Conservation (phyloP, 768 basidiomycete genomes). For the Pleurotus salmoneostramineus region DNA sequence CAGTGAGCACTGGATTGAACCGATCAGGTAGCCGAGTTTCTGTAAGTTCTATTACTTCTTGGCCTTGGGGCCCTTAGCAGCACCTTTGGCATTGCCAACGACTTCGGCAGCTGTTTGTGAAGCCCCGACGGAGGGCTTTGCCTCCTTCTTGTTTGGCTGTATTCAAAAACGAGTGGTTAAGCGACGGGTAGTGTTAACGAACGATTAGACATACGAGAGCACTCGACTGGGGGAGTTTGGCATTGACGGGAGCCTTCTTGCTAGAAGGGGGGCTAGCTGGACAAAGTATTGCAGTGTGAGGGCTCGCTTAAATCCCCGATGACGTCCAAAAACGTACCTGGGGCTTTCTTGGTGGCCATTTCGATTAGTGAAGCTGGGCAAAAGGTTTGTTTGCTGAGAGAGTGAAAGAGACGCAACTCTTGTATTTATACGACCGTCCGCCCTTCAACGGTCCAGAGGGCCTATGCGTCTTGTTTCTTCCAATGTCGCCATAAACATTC, state of each 20-base stretch:
- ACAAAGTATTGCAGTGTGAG: not conserved
- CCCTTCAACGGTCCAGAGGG: not conserved
- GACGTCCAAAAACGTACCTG: not conserved
- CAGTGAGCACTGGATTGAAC: not conserved
- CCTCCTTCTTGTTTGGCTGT: constrained; percentile 2
- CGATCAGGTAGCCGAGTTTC: not conserved
- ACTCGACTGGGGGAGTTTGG: not conserved
- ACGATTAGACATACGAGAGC: not conserved
- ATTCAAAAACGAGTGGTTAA: not conserved
- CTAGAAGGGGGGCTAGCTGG: not conserved
- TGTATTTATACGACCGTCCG: not conserved
- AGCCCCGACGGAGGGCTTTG: not conserved
- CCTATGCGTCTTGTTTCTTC: not conserved
- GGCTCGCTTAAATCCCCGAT: not conserved
- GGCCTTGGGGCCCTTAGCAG: not conserved
- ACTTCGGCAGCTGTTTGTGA: not conserved
- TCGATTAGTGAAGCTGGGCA: not conserved
- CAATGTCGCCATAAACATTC: not conserved
- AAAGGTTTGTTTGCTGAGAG: not conserved
- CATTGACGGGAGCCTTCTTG: not conserved
- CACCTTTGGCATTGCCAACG: not conserved
- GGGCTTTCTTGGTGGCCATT: constrained; percentile 5
- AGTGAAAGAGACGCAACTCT: not conserved
- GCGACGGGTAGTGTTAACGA: not conserved
- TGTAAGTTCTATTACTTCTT: not conserved